Evolutionary conservation across 2,329 filamentous ascomycete species (phyloP).

Genomic region (Botrytis tulipae): DNA sequence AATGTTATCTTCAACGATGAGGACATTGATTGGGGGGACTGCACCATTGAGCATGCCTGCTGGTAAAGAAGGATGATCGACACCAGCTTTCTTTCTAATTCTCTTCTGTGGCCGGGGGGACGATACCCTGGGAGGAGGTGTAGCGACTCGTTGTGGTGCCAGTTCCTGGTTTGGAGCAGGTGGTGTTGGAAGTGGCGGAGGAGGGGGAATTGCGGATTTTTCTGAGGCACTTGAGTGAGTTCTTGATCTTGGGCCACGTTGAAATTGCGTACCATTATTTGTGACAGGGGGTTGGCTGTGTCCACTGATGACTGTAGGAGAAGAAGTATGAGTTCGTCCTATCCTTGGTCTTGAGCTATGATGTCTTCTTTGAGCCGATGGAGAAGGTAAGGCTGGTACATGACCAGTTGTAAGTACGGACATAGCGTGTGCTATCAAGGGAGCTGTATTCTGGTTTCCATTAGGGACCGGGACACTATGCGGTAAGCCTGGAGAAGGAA

Average conservation of each 20-base stretch:
- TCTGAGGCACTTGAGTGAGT: constrained; percentile 45
- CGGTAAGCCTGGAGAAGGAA: constrained; percentile 38
- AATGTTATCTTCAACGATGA: constrained; percentile 98
- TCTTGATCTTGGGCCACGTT: constrained; percentile 47
- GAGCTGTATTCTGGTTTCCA: constrained; percentile 29
- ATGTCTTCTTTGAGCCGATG: constrained; percentile 63
- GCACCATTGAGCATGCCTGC: constrained; percentile 72
- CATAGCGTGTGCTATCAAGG: constrained; percentile 61
- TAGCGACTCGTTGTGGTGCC: constrained; percentile 40
- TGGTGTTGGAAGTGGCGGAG: constrained; percentile 52
- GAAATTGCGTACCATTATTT: constrained; percentile 36
- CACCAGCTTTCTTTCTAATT: constrained; percentile 52
- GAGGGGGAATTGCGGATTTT: constrained; percentile 41
- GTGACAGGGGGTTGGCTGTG: constrained; percentile 25
- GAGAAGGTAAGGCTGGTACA: constrained; percentile 76
- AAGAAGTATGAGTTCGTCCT: constrained; percentile 73
- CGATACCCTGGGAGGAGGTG: constrained; percentile 48
- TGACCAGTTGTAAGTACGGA: constrained; percentile 79
- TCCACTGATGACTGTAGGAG: constrained; percentile 64
- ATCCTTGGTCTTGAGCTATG: constrained; percentile 60
- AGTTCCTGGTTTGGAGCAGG: constrained; percentile 53
- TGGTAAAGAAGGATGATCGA: constrained; percentile 49
- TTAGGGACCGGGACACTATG: constrained; percentile 33
- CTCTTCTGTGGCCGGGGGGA: constrained; percentile 46
- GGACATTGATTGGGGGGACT: constrained; percentile 92